Evolutionary conservation across 2,329 filamentous ascomycete genomes (phyloP).

Genomic region (Diaporthe eres): DNA sequence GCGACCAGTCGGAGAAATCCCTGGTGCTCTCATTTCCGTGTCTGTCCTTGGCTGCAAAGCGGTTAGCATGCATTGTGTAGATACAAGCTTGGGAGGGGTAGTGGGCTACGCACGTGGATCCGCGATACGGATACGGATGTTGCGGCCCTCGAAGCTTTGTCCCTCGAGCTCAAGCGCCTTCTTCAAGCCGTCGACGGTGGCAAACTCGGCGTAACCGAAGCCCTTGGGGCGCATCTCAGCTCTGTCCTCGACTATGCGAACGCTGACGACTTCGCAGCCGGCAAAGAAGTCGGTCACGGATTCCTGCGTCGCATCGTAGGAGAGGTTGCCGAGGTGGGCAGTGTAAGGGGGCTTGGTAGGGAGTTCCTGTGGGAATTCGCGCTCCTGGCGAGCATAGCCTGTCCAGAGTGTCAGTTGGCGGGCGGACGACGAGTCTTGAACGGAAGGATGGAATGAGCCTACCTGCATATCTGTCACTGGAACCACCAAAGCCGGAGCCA

Average conservation of each 20-base stretch:
- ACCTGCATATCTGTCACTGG: constrained; percentile 46
- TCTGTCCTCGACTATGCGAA: constrained; percentile 97
- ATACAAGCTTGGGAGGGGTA: not conserved
- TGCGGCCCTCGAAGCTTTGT: constrained; percentile 86
- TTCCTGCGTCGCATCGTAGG: constrained; percentile 90
- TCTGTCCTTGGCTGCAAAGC: constrained; percentile 82
- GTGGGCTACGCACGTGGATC: constrained; percentile 87
- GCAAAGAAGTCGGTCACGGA: constrained; percentile 89
- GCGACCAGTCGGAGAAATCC: constrained; percentile 89
- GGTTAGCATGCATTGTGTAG: constrained; percentile 53
- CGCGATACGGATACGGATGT: constrained; percentile 93
- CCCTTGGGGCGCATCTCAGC: constrained; percentile 95
- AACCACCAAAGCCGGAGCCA: constrained; percentile 48
- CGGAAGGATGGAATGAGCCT: not conserved
- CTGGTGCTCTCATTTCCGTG: constrained; percentile 76
- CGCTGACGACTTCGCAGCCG: constrained; percentile 87
- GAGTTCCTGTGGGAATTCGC: constrained; percentile 79
- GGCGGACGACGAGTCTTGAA: not conserved
- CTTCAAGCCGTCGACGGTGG: constrained; percentile 88
- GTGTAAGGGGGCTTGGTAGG: constrained; percentile 95
- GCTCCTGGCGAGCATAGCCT: constrained; percentile 69
- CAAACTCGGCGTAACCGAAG: constrained; percentile 98
- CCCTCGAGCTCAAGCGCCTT: constrained; percentile 89
- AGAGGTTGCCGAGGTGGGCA: constrained; percentile 95
- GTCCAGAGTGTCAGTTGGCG: constrained; percentile 41